These are phyloP conservation scores for Baeospora myosura DNA, from an alignment of 1,284 basidiomycete genomes.

Conservation along the genomic window DNA sequence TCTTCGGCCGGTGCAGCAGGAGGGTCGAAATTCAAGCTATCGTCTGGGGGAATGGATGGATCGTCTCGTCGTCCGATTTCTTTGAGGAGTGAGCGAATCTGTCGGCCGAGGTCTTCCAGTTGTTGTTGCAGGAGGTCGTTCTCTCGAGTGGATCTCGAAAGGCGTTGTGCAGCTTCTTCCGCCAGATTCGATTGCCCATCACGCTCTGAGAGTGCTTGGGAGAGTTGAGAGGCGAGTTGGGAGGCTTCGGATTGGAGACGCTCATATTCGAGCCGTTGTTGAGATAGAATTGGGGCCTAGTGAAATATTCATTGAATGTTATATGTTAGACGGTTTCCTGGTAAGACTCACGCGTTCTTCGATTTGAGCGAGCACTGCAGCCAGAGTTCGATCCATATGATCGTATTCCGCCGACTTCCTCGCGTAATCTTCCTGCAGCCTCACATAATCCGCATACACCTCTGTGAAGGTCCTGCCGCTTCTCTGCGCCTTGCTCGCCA, in stretches of 20 bases:
- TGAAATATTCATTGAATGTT: constrained; percentile 5
- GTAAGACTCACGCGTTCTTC: constrained; percentile 69
- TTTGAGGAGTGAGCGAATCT: constrained; percentile 74
- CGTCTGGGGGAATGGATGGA: constrained; percentile 68
- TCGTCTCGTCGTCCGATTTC: constrained; percentile 79
- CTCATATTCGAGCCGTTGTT: constrained; percentile 83
- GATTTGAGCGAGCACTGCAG: constrained; percentile 74
- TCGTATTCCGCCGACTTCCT: constrained; percentile 75
- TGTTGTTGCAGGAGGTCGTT: constrained; percentile 69
- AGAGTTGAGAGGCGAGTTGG: constrained; percentile 75
- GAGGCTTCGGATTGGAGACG: constrained; percentile 70
- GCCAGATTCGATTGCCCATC: constrained; percentile 46
- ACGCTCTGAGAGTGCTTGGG: constrained; percentile 62
- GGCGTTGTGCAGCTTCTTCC: constrained; percentile 55
- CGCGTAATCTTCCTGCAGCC: constrained; percentile 76
- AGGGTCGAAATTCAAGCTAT: constrained; percentile 46
- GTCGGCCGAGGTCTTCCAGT: constrained; percentile 80
- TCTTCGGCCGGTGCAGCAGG: constrained; percentile 46
- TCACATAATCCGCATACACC: constrained; percentile 83
- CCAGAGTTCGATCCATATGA: constrained; percentile 71
- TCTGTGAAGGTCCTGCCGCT: constrained; percentile 84
- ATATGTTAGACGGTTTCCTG: neutral
- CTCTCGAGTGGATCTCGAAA: constrained; percentile 58
- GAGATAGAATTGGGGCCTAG: constrained; percentile 83
- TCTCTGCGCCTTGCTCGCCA: constrained; percentile 72